phyloP scores from a whole-genome alignment of 495 filamentous ascomycete genomes.

The Trichocladium uniseriatum region DNA sequence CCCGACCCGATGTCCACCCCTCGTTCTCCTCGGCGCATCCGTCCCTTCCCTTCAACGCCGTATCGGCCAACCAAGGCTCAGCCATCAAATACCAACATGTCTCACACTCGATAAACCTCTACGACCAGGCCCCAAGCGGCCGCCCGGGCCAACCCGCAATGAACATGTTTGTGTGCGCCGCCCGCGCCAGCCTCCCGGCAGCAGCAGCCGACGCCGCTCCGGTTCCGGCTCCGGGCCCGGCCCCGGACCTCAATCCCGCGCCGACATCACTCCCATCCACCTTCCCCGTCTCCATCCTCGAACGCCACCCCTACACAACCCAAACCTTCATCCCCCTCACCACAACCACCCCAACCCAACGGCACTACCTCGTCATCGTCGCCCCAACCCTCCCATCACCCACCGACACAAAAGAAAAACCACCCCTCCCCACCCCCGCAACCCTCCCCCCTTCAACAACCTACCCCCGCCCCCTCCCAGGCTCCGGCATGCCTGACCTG shows the following conservation, averaged over 20 bases:
- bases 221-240: background rate
- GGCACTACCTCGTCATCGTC: constrained; percentile 75
- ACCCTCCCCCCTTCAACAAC: background rate
- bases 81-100: constrained; percentile 80
- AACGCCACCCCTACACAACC: constrained; percentile 87
- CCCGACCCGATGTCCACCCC: constrained; percentile 44
- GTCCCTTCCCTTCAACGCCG: constrained; percentile 32
- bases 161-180: constrained; percentile 86
- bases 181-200: constrained; percentile 36
- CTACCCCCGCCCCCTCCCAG: constrained; percentile 26
- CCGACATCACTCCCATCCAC: constrained; percentile 17
- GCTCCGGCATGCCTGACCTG: constrained; percentile 66
- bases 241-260: background rate
- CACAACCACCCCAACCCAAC: constrained; percentile 32
- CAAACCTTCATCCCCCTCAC: constrained; percentile 86
- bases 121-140: constrained; percentile 55
- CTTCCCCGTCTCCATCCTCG: constrained; percentile 68
- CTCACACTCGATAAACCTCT: constrained; percentile 58
- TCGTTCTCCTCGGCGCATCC: constrained; percentile 15
- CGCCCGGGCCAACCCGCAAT: constrained; percentile 52
- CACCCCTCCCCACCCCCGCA: constrained; percentile 5
- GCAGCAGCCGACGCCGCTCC: background rate
- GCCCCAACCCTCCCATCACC: constrained; percentile 53
- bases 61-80: constrained; percentile 70
- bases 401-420: background rate